Evolutionary conservation across 805 yeast genomes (phyloP), one percentile per base, ranked within the genome.

Genomic region (Wickerhamomyces silvicola): DNA sequence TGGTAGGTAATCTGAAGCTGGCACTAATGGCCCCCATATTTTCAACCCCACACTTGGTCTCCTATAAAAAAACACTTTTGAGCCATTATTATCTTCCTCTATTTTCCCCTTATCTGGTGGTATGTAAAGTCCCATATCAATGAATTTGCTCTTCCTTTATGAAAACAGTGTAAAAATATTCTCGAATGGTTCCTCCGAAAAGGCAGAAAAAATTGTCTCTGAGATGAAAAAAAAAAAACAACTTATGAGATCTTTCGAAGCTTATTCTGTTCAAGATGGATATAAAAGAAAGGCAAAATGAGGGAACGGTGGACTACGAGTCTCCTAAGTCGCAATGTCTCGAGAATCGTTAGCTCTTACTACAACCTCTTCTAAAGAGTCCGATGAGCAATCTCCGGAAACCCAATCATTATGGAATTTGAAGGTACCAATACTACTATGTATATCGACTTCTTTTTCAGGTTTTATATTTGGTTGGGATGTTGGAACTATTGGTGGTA

Each of bases 391-490:
- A 16, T n/a, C 17, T 22, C 17, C 28, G 4, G 24, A 13, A 7
- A 17, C 22, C 26, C 22, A 10, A 8, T 28, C 11, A 11, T 30
- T 11, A 9, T 18, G 21, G 25, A 23, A 27, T 8, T 22, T 35
- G 13, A 16, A 16, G 10, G 7, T 7, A 6, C 22, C 36, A 11
- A 29, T 36, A 7, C 8, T 36, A 5, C 18, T 27, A 22, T 48
- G 54, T 32, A 11, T 66, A n/a, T 45, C 70, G 32, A 70, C 75
- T 34, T 79, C 83, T 10, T 78, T 78, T 41, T 80, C 81, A 50
- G 86, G 85, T 31, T 77, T 72, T 48, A 76, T 78, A 26, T 78
- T 75, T 49, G 87, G 87, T 38, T 79, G 79, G 70, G 87, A 79
- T 62, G 80, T 84, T 31, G 87, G 86, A 62, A 78, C 86, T 42